Base-by-base conservation (phyloP, 768 basidiomycete genomes). In the Jaapia argillacea region DNA sequence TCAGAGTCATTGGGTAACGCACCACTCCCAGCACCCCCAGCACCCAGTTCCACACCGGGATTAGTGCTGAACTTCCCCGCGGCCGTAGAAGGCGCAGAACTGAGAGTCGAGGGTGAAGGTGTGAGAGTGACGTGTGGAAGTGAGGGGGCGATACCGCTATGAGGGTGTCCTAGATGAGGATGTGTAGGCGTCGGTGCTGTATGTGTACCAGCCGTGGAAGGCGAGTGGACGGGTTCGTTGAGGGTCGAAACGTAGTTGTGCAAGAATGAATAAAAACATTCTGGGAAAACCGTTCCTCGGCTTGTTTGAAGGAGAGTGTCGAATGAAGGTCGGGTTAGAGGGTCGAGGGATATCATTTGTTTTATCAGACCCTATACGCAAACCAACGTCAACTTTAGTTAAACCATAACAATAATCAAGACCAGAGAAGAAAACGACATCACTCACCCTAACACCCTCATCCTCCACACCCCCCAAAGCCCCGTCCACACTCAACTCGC, bases 221-320 rank as follows among this genome's bases (percentile, higher is more conserved):
- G 67, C 1, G 71, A 60, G 2, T 67, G 60, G 13, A 69, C 54
- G 2, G 78, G 68, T 48, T 90, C 85, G 57, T 85, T 85, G 51
- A 88, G 68, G 1, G 88, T 81, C 3, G 81, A 74, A 45, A 88
- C 75, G 51, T 96, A 97, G 52, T 85, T 86, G 58, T 93, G 86
- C 6, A 98, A 71, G 65, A 94, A 97, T 2, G 90, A 85, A 63
- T 96, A 97, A 62, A 98, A 98, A 24, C 78, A 79, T 53, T 93
- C 90, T 0, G 94, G 92, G 49, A 98, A 86, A 38, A 93, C 81
- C 6, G 72, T 72, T 0, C 80, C 86, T 36, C 89, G 75, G 3
- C 80, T 84, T 1, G 69, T 76, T 22, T 85, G 77, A 28, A 98
- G 66, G 5, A 91, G 66, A 2, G 71, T 73, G 54, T 88, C 85